A percentile compares a stretch with the other conserved stretches of the same genome.
These are phyloP conservation scores for Macrophomina phaseolina DNA, from an alignment of 2,329 filamentous ascomycete genomes.

Conservation along the genomic window DNA sequence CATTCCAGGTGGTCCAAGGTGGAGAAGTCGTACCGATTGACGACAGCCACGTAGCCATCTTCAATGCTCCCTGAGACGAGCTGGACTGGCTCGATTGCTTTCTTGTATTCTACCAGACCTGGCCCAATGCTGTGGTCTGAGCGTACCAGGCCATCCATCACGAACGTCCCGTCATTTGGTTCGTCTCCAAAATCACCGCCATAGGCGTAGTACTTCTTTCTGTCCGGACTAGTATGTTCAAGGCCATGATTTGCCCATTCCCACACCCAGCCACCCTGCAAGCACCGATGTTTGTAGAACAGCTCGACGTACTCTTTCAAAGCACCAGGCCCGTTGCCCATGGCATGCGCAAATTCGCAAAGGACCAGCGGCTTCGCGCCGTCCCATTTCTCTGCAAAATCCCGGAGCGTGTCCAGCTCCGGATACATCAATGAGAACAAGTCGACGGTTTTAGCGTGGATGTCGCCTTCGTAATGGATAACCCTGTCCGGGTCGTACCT, in stretches of 20 bases:
- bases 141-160: slow-evolving; percentile 52
- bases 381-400: slow-evolving; percentile 50
- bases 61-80: slow-evolving; percentile 29
- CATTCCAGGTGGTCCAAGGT: slow-evolving; percentile 44
- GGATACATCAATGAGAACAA: background rate
- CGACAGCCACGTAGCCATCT: slow-evolving; percentile 37
- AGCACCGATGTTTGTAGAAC: slow-evolving; percentile 64
- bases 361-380: slow-evolving; percentile 61
- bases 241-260: slow-evolving; percentile 55
- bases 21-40: slow-evolving; percentile 45
- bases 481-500: background rate
- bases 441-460: background rate
- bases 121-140: slow-evolving; percentile 50
- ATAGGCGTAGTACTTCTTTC: slow-evolving; percentile 49
- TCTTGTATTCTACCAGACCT: slow-evolving; percentile 51
- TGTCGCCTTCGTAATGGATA: background rate
- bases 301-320: slow-evolving; percentile 71
- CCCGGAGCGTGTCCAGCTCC: background rate
- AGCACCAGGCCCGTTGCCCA: slow-evolving; percentile 76
- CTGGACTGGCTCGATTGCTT: slow-evolving; percentile 51
- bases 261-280: slow-evolving; percentile 66
- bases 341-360: slow-evolving; percentile 65
- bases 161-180: slow-evolving; percentile 51
- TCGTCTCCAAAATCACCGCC: slow-evolving; percentile 52
- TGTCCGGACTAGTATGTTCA: slow-evolving; percentile 45